A percentile compares a stretch with the other conserved stretches of the same genome.
Evolutionary conservation across 2,329 filamentous ascomycete species (phyloP).

Genomic region (Phialemoniopsis sp.): DNA sequence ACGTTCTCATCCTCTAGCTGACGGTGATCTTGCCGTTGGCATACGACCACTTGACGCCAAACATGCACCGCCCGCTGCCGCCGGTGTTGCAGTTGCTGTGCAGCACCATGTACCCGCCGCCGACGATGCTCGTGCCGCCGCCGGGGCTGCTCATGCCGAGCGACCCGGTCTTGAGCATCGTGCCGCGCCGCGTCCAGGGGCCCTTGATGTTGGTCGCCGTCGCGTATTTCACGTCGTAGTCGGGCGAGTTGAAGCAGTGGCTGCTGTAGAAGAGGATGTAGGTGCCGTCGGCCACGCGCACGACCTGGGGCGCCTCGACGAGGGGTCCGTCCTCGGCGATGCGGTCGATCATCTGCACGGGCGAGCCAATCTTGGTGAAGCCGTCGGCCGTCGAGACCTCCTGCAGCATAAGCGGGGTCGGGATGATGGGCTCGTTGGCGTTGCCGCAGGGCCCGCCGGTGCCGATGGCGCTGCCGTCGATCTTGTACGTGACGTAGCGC

Average conservation of each 20-base stretch:
- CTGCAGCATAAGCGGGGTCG: constrained; percentile 56
- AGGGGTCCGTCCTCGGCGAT: constrained; percentile 44
- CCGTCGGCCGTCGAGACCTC: constrained; percentile 42
- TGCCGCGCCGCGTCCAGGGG: constrained; percentile 25
- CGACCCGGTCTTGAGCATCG: constrained; percentile 29
- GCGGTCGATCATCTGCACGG: constrained; percentile 42
- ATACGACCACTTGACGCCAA: background rate
- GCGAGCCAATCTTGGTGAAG: constrained; percentile 44
- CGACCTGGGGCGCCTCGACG: constrained; percentile 56
- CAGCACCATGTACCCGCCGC: constrained; percentile 25
- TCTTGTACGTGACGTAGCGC: constrained; percentile 60
- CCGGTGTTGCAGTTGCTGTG: constrained; percentile 28
- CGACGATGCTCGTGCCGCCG: constrained; percentile 27
- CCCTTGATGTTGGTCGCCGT: constrained; percentile 33
- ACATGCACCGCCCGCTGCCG: constrained; percentile 25
- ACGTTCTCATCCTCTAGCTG: too few species aligned
- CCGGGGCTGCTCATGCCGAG: constrained; percentile 33
- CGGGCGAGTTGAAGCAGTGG: constrained; percentile 49
- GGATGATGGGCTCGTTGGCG: constrained; percentile 28
- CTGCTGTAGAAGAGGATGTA: constrained; percentile 62
- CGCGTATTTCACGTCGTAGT: constrained; percentile 59
- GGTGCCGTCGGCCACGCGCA: constrained; percentile 36
- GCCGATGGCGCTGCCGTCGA: constrained; percentile 57
- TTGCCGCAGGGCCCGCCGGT: constrained; percentile 40
- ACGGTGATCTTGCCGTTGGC: background rate